A percentile compares a stretch with the other conserved stretches of the same genome.
Conservation (phyloP, 768 basidiomycete species). For the Brasilioporus rufonigricans region DNA sequence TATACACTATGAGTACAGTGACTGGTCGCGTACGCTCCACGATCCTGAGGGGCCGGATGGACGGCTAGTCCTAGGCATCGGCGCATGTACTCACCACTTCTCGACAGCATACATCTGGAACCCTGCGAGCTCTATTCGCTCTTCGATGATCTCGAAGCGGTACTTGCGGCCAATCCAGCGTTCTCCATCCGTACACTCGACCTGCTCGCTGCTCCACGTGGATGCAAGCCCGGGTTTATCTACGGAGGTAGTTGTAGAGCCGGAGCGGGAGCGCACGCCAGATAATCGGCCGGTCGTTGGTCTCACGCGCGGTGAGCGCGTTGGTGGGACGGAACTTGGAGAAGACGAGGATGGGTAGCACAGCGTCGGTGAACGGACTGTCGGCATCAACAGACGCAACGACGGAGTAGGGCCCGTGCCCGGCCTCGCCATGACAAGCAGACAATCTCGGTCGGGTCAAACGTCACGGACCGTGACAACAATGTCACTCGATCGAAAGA, state of each 20-base stretch:
- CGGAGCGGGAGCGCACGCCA: slow-evolving; percentile 33
- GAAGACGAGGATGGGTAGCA: slow-evolving; percentile 1
- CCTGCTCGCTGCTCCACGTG: slow-evolving; percentile 11
- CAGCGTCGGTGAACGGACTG: slow-evolving; percentile 27
- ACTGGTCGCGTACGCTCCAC: slow-evolving; percentile 61
- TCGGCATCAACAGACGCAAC: slow-evolving; percentile 33
- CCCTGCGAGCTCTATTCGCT: slow-evolving; percentile 46
- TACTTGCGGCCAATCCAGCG: slow-evolving; percentile 46
- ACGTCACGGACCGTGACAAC: slow-evolving; percentile 15
- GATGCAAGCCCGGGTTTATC: slow-evolving; percentile 11
- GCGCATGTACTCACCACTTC: slow-evolving; percentile 58
- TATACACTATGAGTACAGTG: slow-evolving; percentile 69
- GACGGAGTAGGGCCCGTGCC: slow-evolving; percentile 4
- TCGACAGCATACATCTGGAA: slow-evolving; percentile 88
- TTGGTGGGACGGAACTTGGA: slow-evolving; percentile 10
- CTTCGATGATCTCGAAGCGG: slow-evolving; percentile 49
- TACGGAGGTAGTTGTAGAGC: slow-evolving; percentile 25
- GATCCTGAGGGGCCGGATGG: slow-evolving; percentile 43
- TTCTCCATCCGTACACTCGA: slow-evolving; percentile 23
- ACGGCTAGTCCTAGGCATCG: neutral
- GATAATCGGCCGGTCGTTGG: slow-evolving; percentile 26
- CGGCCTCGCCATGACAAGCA: slow-evolving; percentile 16
- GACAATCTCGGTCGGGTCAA: neutral
- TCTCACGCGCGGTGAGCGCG: slow-evolving; percentile 25
- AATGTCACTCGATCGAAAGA: slow-evolving; percentile 7